phyloP scores from a whole-genome alignment of 352 stramenopile species.

The Hyaloperonospora brassicae region DNA sequence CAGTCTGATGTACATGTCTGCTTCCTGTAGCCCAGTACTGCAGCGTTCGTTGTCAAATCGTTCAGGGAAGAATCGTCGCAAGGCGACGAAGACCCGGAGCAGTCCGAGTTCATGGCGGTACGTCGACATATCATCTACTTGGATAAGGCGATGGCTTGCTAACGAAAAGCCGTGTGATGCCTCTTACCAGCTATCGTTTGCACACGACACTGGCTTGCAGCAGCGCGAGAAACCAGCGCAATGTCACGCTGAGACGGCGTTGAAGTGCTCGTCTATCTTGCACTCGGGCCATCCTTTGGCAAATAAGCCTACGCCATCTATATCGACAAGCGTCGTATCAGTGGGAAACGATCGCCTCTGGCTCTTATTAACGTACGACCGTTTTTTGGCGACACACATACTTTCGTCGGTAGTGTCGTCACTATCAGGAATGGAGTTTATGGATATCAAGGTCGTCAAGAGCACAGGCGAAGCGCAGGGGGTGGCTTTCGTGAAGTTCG shows the following conservation, averaged over 20 bases:
- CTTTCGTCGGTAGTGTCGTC: constrained; percentile 54
- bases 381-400: constrained; percentile 45
- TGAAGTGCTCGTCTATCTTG: constrained; percentile 2
- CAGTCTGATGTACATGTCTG: constrained; percentile 9
- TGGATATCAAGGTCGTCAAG: constrained; percentile 73
- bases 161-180: constrained; percentile 6
- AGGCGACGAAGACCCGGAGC: constrained; percentile 26
- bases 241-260: constrained; percentile 6
- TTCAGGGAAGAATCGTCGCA: constrained; percentile 38
- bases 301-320: constrained; percentile 8
- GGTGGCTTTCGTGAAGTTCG: constrained; percentile 72
- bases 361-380: constrained; percentile 68
- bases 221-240: constrained; percentile 11
- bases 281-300: background rate
- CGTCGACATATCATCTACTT: background rate
- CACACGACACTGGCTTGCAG: constrained; percentile 21
- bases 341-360: constrained; percentile 35
- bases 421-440: constrained; percentile 65
- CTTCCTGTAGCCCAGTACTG: constrained; percentile 33
- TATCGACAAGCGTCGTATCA: constrained; percentile 3
- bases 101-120: constrained; percentile 49
- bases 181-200: constrained; percentile 37
- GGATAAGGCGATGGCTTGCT: background rate
- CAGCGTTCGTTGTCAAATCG: constrained; percentile 44
- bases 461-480: constrained; percentile 56